These are phyloP conservation scores for Paracoccidioides brasiliensis DNA, from an alignment of 2,329 filamentous ascomycete species.

Conservation along the genomic window DNA sequence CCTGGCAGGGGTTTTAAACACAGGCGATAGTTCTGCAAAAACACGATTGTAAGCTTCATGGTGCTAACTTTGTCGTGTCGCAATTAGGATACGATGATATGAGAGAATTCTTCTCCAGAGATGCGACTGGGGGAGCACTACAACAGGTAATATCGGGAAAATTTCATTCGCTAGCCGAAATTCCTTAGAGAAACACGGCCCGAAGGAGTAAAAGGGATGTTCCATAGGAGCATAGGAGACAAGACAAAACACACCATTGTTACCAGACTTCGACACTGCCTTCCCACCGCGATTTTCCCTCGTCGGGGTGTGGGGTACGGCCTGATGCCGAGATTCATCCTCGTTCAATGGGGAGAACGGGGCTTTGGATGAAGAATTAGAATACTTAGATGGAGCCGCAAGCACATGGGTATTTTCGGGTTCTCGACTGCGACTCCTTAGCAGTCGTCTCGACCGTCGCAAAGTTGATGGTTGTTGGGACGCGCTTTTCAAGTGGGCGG, in stretches of 20 bases:
- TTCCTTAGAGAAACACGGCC: not conserved
- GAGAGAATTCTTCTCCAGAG: not conserved
- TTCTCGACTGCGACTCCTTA: conserved; percentile 2
- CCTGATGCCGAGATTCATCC: not conserved
- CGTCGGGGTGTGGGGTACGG: not conserved
- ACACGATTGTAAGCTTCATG: not conserved
- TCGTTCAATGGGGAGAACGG: not conserved
- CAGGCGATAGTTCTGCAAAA: not conserved
- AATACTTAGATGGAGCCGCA: not conserved
- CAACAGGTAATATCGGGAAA: not conserved
- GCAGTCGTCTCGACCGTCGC: not conserved
- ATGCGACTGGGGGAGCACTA: not conserved
- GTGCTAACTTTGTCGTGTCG: not conserved
- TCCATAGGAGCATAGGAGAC: not conserved
- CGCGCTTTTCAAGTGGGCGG: conserved; percentile 1
- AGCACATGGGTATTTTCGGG: not conserved
- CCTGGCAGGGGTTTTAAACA: not conserved
- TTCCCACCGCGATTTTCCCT: not conserved
- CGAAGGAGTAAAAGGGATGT: not conserved
- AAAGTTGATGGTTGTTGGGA: not conserved
- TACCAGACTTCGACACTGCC: not conserved
- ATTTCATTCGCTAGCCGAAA: not conserved
- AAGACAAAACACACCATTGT: not conserved
- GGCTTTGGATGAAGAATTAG: not conserved
- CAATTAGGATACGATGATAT: not conserved